Base-by-base conservation (phyloP, 495 filamentous ascomycete species). In the Paragyromitra xinjiangensis region DNA sequence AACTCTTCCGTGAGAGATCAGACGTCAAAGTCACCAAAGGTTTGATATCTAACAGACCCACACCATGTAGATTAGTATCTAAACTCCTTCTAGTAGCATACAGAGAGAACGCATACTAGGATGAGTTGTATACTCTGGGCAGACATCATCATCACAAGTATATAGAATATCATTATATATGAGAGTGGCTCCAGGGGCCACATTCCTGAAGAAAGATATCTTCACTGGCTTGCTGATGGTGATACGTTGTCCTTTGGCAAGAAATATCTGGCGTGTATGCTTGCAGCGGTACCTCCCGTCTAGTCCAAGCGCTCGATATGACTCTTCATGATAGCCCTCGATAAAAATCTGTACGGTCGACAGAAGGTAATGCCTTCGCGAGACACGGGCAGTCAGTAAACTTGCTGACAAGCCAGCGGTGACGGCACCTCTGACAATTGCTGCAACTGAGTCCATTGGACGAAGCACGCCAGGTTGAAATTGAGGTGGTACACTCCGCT, bases 161-260 rank as follows among this genome's bases (percentile, higher is more conserved):
- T 98, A 99, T 59, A 99, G 84, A 64, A 98, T 94, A 86, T 99
- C 96, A 86, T 98, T 95, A 83, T 99, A 99, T 94, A 98, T 98
- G 72, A 99, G 89, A 0, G 95, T 98, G 40, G 96, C 96, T 62
- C 95, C 96, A 1, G 95, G 95, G 26, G 95, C 95, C 71, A 99
- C 95, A 83, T 99, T 96, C 83, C 95, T 88, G 90, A 99, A 98
- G 85, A 99, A 99, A 64, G 92, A 95, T 37, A 99, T 95, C 86
- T 99, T 99, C 84, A 98, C 95, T 6, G 96, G 95, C 85, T 99
- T 96, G 75, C 95, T 96, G 82, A 97, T 98, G 90, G 97, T 98
- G 83, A 99, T 94, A 82, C 95, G 90, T 84, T 99, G 95, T 19
- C 96, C 96, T 86, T 98, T 99, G 82, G 98, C 95, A 78, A 99